These are phyloP conservation scores for Saturnispora gosingensis DNA, from an alignment of 805 yeast species.

Conservation along the genomic window DNA sequence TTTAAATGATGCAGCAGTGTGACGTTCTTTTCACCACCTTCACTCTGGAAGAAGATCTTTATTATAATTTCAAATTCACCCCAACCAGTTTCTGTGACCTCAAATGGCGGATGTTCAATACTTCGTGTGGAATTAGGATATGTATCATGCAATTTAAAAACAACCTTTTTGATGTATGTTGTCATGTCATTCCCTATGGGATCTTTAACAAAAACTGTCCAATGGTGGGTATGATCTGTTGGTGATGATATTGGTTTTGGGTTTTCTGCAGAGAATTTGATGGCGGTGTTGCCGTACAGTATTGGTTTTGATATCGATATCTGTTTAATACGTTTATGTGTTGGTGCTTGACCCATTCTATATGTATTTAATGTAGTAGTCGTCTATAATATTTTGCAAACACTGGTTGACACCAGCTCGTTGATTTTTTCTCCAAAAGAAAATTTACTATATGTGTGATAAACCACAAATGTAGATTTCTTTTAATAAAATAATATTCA, in stretches of 20 bases:
- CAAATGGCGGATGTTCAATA: constrained; percentile 85
- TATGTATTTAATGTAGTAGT: neutral
- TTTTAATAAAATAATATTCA: neutral
- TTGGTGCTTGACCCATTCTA: constrained; percentile 9
- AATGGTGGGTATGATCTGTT: constrained; percentile 83
- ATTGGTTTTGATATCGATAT: constrained; percentile 71
- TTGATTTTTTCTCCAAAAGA: no score
- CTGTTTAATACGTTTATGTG: constrained; percentile 32
- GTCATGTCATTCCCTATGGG: constrained; percentile 76
- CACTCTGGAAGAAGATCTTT: constrained; percentile 78
- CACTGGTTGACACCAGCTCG: neutral
- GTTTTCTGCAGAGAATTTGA: constrained; percentile 43
- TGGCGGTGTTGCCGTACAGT: constrained; percentile 72
- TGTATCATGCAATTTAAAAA: constrained; percentile 92
- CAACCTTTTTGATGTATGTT: constrained; percentile 78
- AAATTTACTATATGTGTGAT: no score
- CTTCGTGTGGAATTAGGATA: constrained; percentile 81
- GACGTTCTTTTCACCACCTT: constrained; percentile 79
- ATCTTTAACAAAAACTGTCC: constrained; percentile 88
- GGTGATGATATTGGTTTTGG: constrained; percentile 58
- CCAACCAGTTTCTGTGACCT: constrained; percentile 98
- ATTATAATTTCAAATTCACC: constrained; percentile 95
- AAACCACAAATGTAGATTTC: no score
- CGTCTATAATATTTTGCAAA: neutral
- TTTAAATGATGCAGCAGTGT: constrained; percentile 83